These are phyloP conservation scores for Cymbidium sinense DNA, from an alignment of 106 monocot species.

Conservation along the genomic window DNA sequence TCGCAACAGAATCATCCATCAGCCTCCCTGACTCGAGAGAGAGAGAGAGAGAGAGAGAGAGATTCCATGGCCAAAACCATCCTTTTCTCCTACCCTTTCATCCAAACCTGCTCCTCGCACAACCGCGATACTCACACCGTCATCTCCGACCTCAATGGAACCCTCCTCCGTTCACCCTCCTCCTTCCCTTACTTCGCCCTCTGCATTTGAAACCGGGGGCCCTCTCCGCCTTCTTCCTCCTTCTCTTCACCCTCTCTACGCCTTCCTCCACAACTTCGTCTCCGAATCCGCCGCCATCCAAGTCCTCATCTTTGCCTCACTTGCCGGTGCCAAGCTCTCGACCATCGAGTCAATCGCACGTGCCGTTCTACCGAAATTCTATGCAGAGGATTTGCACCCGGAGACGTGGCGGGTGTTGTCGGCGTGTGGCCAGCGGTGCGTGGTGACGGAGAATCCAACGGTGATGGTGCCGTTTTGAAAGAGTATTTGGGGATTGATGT, in stretches of 20 bases:
- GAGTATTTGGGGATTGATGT: conserved; percentile 49
- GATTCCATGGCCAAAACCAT: background rate
- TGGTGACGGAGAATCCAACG: conserved; percentile 45
- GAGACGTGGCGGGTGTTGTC: conserved; percentile 56
- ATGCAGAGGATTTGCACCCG: conserved; percentile 40
- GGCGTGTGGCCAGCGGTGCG: conserved; percentile 32
- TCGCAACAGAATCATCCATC: too few species aligned
- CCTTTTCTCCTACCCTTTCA: background rate
- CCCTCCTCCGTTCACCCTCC: conserved; percentile 32
- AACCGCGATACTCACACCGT: conserved; percentile 20
- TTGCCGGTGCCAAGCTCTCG: conserved; percentile 18
- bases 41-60: too few species aligned
- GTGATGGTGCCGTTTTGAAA: conserved; percentile 48
- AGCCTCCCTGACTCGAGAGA: too few species aligned
- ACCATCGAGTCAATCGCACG: conserved; percentile 42
- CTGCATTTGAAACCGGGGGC: conserved; percentile 64
- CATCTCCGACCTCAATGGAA: conserved; percentile 59
- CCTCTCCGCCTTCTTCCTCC: conserved; percentile 33
- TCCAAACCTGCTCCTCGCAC: conserved; percentile 20
- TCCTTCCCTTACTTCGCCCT: conserved; percentile 75
- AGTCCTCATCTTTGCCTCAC: conserved; percentile 41
- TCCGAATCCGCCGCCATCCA: conserved; percentile 31
- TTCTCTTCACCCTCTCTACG: conserved; percentile 21
- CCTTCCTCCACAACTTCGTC: conserved; percentile 18
- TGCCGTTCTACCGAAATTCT: conserved; percentile 66